Percentiles rank a stretch among this genome's conserved stretches.
Evolutionary conservation across 169 alveolate genomes (phyloP).

Genomic region (Babesia divergens): DNA sequence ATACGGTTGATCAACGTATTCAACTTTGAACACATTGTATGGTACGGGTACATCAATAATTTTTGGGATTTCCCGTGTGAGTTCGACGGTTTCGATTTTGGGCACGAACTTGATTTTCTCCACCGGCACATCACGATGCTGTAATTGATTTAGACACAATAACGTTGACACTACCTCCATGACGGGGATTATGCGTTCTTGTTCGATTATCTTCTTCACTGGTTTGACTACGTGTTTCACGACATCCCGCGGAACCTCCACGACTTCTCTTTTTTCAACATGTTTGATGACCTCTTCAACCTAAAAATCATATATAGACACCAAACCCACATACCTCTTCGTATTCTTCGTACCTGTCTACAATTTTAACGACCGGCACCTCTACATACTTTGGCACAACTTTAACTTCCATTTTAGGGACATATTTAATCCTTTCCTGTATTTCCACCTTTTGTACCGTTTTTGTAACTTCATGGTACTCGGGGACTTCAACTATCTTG

Average conservation of each 20-base stretch:
- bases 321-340: constrained; percentile 57
- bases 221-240: constrained; percentile 73
- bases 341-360: constrained; percentile 69
- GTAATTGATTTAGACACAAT: neutral
- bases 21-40: constrained; percentile 68
- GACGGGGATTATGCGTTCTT: constrained; percentile 70
- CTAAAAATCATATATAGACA: neutral
- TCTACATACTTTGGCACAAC: constrained; percentile 76
- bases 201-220: constrained; percentile 70
- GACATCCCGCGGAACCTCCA: constrained; percentile 74
- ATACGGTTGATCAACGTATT: constrained; percentile 71
- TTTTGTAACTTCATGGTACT: constrained; percentile 72
- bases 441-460: constrained; percentile 69
- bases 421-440: constrained; percentile 69
- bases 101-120: constrained; percentile 75
- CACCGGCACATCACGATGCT: constrained; percentile 76
- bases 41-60: constrained; percentile 76
- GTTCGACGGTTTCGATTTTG: constrained; percentile 71
- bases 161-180: constrained; percentile 21
- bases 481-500: constrained; percentile 76
- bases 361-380: constrained; percentile 73
- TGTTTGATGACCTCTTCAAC: constrained; percentile 74
- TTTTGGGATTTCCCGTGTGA: constrained; percentile 67
- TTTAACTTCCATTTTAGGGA: constrained; percentile 72
- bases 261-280: constrained; percentile 70